Evolutionary conservation across 768 basidiomycete genomes (phyloP), one percentile per base, ranked within the genome.

Genomic region (Collybiopsis confluens): DNA sequence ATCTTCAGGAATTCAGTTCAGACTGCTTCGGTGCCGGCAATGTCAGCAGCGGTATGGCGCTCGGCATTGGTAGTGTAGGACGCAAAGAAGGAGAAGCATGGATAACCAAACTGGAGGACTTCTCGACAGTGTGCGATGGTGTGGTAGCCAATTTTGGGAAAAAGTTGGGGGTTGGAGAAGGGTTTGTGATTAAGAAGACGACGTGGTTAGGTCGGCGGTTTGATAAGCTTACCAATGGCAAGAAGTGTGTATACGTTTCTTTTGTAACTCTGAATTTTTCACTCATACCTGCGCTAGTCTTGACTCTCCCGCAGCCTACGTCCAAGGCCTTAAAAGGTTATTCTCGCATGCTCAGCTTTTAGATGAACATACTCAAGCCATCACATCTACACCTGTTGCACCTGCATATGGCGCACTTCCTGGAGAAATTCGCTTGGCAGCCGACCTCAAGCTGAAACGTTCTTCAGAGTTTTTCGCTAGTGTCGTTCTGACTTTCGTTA

Each of bases 391-490:
- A 58, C 85, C 88, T 2, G 61, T 80, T 30, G 85, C 88, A 8
- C 85, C 88, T 36, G 76, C 86, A 36, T 94, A 95, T 64, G 78
- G 78, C 33, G 79, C 82, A 18, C 83, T 94, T 61, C 80, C 90
- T 4, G 44, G 66, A 40, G 85, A 91, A 54, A 65, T 86, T 56
- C 83, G 86, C 51, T 60, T 64, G 38, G 77, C 81, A 9, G 78
- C 87, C 54, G 91, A 94, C 64, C 73, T 78, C 61, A 86, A 84
- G 66, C 79, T 96, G 54, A 85, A 82, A 64, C 86, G 88, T 58
- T 79, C 83, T 30, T 92, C 90, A n/a, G 90, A 95, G 63, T 96
- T 96, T 67, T 96, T 95, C 61, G 89, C 89, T 23, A 88, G 79
- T 50, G 91, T 94, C 56, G 82, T 96, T 52, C 76, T 93, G 57